phyloP scores from a whole-genome alignment of 371 early-diverging fungal genomes.

The Saksenaea vasiformis region DNA sequence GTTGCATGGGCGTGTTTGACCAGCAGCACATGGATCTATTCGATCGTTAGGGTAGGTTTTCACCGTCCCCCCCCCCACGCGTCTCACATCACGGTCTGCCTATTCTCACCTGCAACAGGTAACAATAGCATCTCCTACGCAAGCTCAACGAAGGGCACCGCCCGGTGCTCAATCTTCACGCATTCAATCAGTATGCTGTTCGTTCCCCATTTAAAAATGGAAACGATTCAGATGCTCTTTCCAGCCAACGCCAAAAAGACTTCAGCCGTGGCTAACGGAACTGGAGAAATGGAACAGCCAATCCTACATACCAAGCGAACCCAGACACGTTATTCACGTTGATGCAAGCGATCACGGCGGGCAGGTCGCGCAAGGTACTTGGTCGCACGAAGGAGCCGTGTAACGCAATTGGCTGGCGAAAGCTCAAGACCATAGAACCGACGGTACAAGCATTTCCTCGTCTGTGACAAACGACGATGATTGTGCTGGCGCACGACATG shows the following conservation, averaged over 20 bases:
- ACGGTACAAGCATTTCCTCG: constrained; percentile 13
- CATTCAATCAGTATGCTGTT: constrained; percentile 22
- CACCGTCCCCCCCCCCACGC: no score
- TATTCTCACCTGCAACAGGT: no score
- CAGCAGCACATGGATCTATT: no score
- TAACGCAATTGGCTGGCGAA: constrained; percentile 27
- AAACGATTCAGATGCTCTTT: constrained; percentile 16
- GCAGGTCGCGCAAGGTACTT: no score
- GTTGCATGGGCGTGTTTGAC: no score
- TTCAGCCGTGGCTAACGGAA: constrained; percentile 12
- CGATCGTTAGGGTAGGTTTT: no score
- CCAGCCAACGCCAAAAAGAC: constrained; percentile 8
- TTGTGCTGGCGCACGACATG: constrained; percentile 30
- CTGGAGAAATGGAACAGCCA: constrained; percentile 17
- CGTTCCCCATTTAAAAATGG: constrained; percentile 30
- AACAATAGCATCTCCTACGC: no score
- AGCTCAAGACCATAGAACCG: constrained; percentile 18
- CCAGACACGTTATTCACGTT: constrained; percentile 9
- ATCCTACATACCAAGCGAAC: not conserved
- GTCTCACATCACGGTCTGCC: no score
- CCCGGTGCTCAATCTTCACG: constrained; percentile 28
- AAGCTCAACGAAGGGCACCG: constrained; percentile 22
- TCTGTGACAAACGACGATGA: constrained; percentile 7
- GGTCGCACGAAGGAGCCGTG: no score
- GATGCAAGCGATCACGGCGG: constrained; percentile 19